phyloP scores from a whole-genome alignment of 257 asterid genomes.

The Phtheirospermum japonicum region DNA sequence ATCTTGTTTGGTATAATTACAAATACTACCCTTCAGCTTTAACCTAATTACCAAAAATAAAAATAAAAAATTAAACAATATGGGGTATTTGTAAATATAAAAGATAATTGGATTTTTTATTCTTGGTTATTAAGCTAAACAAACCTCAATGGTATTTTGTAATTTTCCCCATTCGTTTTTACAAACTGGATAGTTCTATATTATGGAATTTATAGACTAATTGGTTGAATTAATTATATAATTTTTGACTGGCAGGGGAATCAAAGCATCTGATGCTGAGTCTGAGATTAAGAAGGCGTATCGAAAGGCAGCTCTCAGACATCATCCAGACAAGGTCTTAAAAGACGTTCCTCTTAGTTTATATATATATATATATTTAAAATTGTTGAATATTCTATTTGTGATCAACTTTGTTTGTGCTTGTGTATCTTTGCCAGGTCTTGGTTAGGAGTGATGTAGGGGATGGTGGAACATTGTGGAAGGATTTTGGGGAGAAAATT shows the following conservation, averaged over 20 bases:
- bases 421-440: constrained; percentile 74
- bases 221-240: constrained; percentile 22
- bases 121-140: too few relatives aligned
- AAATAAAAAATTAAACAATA: too few relatives aligned
- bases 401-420: constrained; percentile 27
- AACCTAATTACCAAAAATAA: not conserved
- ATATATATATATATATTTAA: too few relatives aligned
- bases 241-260: constrained; percentile 57
- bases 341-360: constrained; percentile 12
- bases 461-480: constrained; percentile 70
- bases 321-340: constrained; percentile 95
- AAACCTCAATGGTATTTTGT: too few relatives aligned
- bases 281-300: constrained; percentile 93
- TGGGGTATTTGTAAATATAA: too few relatives aligned
- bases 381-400: constrained; percentile 15
- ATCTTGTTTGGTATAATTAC: constrained; percentile 3
- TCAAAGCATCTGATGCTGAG: constrained; percentile 78
- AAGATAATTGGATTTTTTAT: too few relatives aligned
- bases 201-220: not conserved
- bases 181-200: too few relatives aligned
- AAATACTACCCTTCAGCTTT: not conserved
- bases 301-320: constrained; percentile 91
- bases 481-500: constrained; percentile 70
- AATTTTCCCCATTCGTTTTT: too few relatives aligned
- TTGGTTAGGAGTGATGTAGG: constrained; percentile 61